phyloP scores from a whole-genome alignment of 129 eudicot species.

The Gnaphalium uliginosum region DNA sequence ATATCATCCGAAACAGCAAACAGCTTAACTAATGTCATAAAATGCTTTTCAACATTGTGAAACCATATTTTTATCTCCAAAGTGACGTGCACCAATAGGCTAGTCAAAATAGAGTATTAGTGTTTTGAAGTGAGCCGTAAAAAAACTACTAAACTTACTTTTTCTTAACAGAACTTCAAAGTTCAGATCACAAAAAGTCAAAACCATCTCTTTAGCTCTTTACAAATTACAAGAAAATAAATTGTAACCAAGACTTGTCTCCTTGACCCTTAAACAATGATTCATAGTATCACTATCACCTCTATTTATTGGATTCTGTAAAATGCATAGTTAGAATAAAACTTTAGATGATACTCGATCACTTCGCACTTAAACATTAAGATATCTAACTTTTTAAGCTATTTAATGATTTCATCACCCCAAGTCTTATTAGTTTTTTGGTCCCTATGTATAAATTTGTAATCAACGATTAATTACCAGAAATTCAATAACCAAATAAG shows the following conservation, averaged over 20 bases:
- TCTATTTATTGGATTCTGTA: neutral
- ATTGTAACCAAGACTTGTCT: neutral
- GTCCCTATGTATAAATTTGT: too few relatives aligned
- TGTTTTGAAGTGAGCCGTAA: neutral
- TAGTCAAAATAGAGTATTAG: neutral
- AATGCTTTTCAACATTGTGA: neutral
- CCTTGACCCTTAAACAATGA: neutral
- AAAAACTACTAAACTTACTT: neutral
- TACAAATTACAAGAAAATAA: neutral
- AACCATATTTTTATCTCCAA: neutral
- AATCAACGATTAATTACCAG: neutral
- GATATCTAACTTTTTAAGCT: too few relatives aligned
- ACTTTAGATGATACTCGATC: too few relatives aligned
- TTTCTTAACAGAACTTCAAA: neutral
- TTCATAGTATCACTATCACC: neutral
- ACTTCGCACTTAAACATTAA: too few relatives aligned
- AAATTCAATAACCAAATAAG: neutral
- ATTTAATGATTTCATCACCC: too few relatives aligned
- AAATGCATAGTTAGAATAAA: too few relatives aligned
- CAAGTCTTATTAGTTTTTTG: too few relatives aligned
- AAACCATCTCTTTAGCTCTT: neutral
- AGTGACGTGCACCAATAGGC: neutral
- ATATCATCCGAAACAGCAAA: conserved; percentile 5
- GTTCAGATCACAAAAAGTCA: neutral
- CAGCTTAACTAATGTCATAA: neutral